Base-by-base conservation (phyloP, 208 protist species). In the Acanthamoeba lenticulata region DNA sequence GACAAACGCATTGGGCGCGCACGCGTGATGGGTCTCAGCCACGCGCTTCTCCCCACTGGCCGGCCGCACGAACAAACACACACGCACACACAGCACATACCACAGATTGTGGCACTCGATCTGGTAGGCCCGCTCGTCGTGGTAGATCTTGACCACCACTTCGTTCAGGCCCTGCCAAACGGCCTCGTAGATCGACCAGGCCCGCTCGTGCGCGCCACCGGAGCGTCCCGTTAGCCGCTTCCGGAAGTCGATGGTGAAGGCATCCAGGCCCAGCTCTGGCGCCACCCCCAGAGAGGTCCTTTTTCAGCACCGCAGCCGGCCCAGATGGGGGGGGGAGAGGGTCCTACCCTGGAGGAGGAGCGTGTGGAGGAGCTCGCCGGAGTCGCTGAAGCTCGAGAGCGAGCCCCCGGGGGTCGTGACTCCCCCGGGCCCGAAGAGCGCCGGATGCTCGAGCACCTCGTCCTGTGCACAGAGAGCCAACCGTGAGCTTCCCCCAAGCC, bases 141-240 rank as follows among this genome's bases (percentile, higher is more conserved):
- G 69, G 38, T 81, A 81, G 40, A 81, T 29, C 69, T 81, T 81
- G 34, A 81, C 69, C 38, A 36, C 69, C 34, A 81, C 69, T 3
- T 42, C 11, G 69, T 47, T 81, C 36, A 45, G 34, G 24, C 69
- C 69, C 38, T 81, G 69, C 69, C 69, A 81, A 9, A 47, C 38
- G 17, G 36, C 69, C n/a, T 45, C 69, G 13, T 81, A 81, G 69
- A 81, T 19, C 21, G 69, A 81, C 69, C 69, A 81, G 24, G 69
- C 69, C 69, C 40, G 69, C 40, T 47, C n/a, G 21, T 29, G 29
- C 69, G 19, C 24, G 45, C 69, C 13, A 45, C 38, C 40, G 19
- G 34, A 47, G 69, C 69, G 69, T 81, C 69, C 69, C 69, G 69
- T 81, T 47, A 81, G 69, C 69, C 69, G 69, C 69, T 47, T 81